phyloP scores from a whole-genome alignment of 2,329 filamentous ascomycete genomes.

The Alternaria longipes region DNA sequence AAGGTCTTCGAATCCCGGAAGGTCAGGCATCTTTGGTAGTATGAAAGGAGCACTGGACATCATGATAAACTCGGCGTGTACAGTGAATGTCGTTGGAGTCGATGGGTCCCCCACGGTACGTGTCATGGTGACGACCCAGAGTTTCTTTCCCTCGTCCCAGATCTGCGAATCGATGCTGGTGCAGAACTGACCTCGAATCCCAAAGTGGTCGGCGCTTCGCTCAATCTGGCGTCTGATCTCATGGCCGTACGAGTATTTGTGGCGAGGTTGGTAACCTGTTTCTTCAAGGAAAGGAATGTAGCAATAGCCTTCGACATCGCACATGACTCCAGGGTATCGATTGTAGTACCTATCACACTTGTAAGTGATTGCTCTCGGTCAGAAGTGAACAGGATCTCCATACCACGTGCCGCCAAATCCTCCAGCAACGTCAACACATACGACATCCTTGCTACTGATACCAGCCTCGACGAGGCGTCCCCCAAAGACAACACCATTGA shows the following conservation, averaged over 20 bases:
- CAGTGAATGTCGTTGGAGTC: background rate
- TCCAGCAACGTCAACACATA: slow-evolving; percentile 55
- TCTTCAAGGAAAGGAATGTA: slow-evolving; percentile 55
- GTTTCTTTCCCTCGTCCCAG: slow-evolving; percentile 58
- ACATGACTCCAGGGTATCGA: slow-evolving; percentile 58
- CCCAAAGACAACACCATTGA: slow-evolving; percentile 50
- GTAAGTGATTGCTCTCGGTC: background rate
- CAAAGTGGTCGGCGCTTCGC: background rate
- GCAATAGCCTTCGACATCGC: slow-evolving; percentile 66
- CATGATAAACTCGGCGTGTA: too few species aligned
- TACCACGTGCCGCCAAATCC: slow-evolving; percentile 60
- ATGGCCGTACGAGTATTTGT: slow-evolving; percentile 47
- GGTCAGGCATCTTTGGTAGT: too few species aligned
- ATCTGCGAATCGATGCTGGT: background rate
- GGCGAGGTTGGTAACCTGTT: slow-evolving; percentile 59
- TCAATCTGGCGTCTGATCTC: slow-evolving; percentile 10
- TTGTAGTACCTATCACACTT: slow-evolving; percentile 51
- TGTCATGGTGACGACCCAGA: slow-evolving; percentile 51
- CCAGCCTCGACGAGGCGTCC: slow-evolving; percentile 50
- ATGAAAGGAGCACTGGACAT: too few species aligned
- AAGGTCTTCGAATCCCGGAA: background rate
- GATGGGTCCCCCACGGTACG: slow-evolving; percentile 34
- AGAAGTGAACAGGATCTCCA: background rate
- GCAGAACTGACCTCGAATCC: background rate
- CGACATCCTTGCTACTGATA: slow-evolving; percentile 45